Evolutionary conservation across 257 asterid genomes (phyloP), one percentile per base, ranked within the genome.

Genomic region (Solanum paucissectum): DNA sequence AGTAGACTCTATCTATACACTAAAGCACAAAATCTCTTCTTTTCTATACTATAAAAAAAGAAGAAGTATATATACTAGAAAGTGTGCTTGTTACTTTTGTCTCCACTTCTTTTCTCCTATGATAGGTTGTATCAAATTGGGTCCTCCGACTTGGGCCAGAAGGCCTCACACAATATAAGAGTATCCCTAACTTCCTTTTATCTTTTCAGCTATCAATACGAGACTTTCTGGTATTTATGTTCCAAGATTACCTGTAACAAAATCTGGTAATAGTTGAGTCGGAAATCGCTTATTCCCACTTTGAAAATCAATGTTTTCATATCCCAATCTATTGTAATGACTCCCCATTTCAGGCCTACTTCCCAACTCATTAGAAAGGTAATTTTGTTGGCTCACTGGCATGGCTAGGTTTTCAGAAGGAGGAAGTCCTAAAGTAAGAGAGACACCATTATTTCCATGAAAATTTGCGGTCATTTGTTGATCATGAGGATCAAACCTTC

Each of bases 391-490:
- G 86, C 34, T 86, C 5, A 64, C 88, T 6, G 90, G 87, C 66
- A 91, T 36, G 37, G 91, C 68, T 76, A 90, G 83, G 84, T 88
- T 92, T 75, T 89, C 94, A 3, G 93, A 87, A 18, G 93, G 97
- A 2, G 96, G 96, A 11, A 93, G 93, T 36, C 89, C 95, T 3
- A 95, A 94, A 42, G 95, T 90, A 34, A 91, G 92, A n/a, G 92
- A 91, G 3, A 91, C 92, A 25, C 92, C 84, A 52, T 52, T 87
- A 34, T 87, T 88, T 49, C 92, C 93, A 68, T 90, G 91, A 87
- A 88, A 91, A 33, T 89, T 86, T 6, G 91, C 85, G 2, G 93
- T 64, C 77, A 90, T 82, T 49, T 82, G 86, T 82, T 64, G 72
- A 64, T 88, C 90, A 38, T 90, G 91, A 64, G 90, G 90, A 87